phyloP scores from a whole-genome alignment of 2,329 filamentous ascomycete genomes.

The Colletotrichum kahawae region DNA sequence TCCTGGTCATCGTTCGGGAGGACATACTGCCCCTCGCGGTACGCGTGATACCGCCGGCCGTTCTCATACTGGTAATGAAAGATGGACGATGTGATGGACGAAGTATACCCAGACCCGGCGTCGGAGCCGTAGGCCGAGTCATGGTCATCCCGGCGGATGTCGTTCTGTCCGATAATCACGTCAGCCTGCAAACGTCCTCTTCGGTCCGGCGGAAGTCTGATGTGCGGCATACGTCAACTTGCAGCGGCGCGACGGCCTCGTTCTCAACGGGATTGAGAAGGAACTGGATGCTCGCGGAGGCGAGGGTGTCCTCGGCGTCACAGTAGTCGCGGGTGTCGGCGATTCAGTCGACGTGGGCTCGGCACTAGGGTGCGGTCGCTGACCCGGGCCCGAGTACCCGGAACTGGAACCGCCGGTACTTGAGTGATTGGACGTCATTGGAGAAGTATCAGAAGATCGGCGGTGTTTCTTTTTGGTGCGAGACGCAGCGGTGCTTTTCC shows the following conservation, averaged over 20 bases:
- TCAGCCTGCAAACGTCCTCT: neutral
- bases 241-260: slow-evolving; percentile 26
- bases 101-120: slow-evolving; percentile 32
- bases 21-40: slow-evolving; percentile 46
- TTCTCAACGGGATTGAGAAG: slow-evolving; percentile 22
- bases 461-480: neutral
- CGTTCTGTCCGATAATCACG: neutral
- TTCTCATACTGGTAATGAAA: slow-evolving; percentile 50
- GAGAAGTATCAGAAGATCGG: neutral
- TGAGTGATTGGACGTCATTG: slow-evolving; percentile 1
- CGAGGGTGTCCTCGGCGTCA: neutral
- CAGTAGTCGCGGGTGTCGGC: neutral
- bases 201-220: neutral
- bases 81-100: slow-evolving; percentile 46
- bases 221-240: slow-evolving; percentile 27
- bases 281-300: slow-evolving; percentile 1
- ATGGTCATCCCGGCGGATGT: slow-evolving; percentile 19
- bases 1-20: slow-evolving; percentile 20
- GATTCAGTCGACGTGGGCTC: neutral
- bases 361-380: neutral
- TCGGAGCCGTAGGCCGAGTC: slow-evolving; percentile 42
- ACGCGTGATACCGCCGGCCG: slow-evolving; percentile 53
- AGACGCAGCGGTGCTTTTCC: neutral
- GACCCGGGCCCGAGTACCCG: neutral
- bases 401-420: neutral